phyloP scores from a whole-genome alignment of 2,329 filamentous ascomycete genomes.

The Parascedosporium putredinis region DNA sequence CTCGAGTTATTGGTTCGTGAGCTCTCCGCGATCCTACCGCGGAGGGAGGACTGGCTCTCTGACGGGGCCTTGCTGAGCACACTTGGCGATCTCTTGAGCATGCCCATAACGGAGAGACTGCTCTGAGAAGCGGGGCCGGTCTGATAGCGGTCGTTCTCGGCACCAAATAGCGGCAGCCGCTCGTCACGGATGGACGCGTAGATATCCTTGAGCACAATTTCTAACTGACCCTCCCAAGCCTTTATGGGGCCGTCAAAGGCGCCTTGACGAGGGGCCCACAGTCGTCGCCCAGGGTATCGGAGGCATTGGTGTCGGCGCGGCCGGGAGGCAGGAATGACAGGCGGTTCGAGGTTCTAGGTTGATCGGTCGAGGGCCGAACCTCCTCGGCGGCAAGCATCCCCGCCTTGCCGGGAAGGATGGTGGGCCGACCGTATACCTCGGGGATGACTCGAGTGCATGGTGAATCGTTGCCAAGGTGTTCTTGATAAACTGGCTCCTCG shows the following conservation, averaged over 20 bases:
- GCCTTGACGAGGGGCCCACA: constrained; percentile 69
- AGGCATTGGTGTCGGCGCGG: constrained; percentile 25
- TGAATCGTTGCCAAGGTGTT: constrained; percentile 89
- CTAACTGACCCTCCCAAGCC: constrained; percentile 81
- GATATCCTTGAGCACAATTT: constrained; percentile 83
- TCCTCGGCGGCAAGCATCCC: constrained; percentile 22
- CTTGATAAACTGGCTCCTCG: constrained; percentile 83
- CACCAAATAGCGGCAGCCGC: constrained; percentile 75
- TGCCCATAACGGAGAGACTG: constrained; percentile 62
- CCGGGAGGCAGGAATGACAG: constrained; percentile 41
- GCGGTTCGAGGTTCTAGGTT: constrained; percentile 29
- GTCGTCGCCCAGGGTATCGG: constrained; percentile 29
- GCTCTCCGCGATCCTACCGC: constrained; percentile 59
- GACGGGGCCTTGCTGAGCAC: constrained; percentile 89
- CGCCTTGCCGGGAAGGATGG: constrained; percentile 38
- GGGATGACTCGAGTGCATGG: constrained; percentile 65
- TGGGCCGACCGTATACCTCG: constrained; percentile 51
- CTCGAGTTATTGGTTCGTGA: constrained; percentile 46
- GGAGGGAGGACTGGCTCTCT: constrained; percentile 58
- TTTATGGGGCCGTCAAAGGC: constrained; percentile 65
- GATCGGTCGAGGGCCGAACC: constrained; percentile 24
- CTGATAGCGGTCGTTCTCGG: constrained; percentile 35
- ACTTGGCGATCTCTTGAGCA: constrained; percentile 78
- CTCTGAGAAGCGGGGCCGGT: constrained; percentile 36
- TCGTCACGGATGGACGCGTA: constrained; percentile 83